A percentile compares a stretch with the other conserved stretches of the same genome.
Conservation (phyloP, 148 eudicot genomes). For the Fagopyrum esculentum region DNA sequence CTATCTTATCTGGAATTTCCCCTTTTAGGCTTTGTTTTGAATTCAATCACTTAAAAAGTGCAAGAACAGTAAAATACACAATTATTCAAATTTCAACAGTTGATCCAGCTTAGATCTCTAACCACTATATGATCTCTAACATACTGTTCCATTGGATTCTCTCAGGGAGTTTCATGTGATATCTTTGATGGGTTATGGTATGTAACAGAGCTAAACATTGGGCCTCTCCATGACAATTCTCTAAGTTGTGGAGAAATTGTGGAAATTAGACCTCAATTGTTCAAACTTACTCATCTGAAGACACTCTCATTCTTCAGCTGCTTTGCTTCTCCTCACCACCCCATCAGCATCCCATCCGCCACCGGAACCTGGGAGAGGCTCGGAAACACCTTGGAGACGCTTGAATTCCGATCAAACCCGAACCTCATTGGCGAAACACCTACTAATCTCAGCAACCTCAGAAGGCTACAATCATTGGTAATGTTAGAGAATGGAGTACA, state of each 20-base stretch:
- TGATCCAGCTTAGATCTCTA: too few species aligned
- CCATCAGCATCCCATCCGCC: constrained; percentile 42
- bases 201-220: constrained; percentile 63
- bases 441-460: constrained; percentile 36
- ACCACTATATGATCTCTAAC: not conserved
- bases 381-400: constrained; percentile 41
- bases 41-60: not conserved
- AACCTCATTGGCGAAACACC: constrained; percentile 61
- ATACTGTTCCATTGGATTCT: too few species aligned
- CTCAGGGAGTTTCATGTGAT: constrained; percentile 96
- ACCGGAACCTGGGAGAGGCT: constrained; percentile 42
- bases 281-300: constrained; percentile 52
- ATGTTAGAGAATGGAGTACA: constrained; percentile 53
- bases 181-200: constrained; percentile 73
- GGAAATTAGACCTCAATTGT: constrained; percentile 50
- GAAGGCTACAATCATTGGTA: constrained; percentile 62
- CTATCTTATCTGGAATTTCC: not conserved
- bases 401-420: constrained; percentile 75
- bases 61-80: not conserved
- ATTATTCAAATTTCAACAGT: not conserved
- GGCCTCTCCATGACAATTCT: constrained; percentile 86
- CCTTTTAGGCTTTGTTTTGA: not conserved
- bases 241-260: constrained; percentile 44
- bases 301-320: constrained; percentile 72
- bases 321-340: constrained; percentile 32